These are phyloP conservation scores for Salinomyces thailandicus DNA, from an alignment of 2,329 filamentous ascomycete genomes.

Conservation along the genomic window DNA sequence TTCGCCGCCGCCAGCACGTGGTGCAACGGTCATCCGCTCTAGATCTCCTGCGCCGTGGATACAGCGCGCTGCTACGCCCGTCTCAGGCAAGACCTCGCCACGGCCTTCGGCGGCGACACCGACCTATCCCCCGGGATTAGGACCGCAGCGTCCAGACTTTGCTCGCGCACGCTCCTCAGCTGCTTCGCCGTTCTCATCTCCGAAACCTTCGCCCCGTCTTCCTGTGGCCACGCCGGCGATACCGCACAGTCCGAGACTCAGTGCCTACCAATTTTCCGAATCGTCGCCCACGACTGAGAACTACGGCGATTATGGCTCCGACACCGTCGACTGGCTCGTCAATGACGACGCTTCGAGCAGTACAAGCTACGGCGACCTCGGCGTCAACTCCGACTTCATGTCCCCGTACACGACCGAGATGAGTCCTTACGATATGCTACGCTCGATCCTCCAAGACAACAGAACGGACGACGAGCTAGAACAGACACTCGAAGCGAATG, in stretches of 20 bases:
- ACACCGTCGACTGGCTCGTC: slow-evolving; percentile 95
- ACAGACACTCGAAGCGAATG: slow-evolving; percentile 74
- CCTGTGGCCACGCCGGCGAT: slow-evolving; percentile 83
- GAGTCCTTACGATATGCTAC: slow-evolving; percentile 95
- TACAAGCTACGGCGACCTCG: slow-evolving; percentile 64
- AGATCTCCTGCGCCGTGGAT: slow-evolving; percentile 89
- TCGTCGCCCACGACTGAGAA: slow-evolving; percentile 70
- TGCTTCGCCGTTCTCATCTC: slow-evolving; percentile 86
- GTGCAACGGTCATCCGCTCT: slow-evolving; percentile 71
- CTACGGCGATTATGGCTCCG: slow-evolving; percentile 81
- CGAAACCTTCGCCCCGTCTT: slow-evolving; percentile 81
- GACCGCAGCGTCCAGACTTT: slow-evolving; percentile 61
- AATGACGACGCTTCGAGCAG: slow-evolving; percentile 71
- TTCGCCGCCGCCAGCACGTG: slow-evolving; percentile 71
- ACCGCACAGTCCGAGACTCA: slow-evolving; percentile 85
- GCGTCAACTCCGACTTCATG: slow-evolving; percentile 71
- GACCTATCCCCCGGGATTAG: slow-evolving; percentile 72
- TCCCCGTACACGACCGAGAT: slow-evolving; percentile 67
- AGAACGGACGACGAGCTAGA: slow-evolving; percentile 92
- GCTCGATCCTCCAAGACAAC: slow-evolving; percentile 82
- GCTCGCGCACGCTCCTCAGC: slow-evolving; percentile 64
- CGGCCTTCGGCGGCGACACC: slow-evolving; percentile 65
- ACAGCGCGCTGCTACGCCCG: slow-evolving; percentile 61
- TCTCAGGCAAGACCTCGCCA: slow-evolving; percentile 71
- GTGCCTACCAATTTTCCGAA: slow-evolving; percentile 92